Percentiles rank a stretch among this genome's conserved stretches.
phyloP scores from a whole-genome alignment of 306 rosid genomes.

The Cucurbita maxima region DNA sequence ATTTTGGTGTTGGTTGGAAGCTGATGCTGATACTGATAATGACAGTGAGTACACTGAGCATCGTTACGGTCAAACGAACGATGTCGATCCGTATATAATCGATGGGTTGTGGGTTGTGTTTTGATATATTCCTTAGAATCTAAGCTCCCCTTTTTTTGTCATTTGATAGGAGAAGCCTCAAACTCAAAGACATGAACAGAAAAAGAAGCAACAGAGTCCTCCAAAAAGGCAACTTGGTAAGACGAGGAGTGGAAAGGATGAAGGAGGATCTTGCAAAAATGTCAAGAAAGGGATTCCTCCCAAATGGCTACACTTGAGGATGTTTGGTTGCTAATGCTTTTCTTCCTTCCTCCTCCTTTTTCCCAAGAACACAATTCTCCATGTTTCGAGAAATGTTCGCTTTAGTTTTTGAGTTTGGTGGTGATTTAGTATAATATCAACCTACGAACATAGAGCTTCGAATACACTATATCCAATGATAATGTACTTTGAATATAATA shows the following conservation, averaged over 20 bases:
- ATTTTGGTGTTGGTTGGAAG: not conserved
- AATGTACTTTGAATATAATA: too few species aligned
- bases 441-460: too few species aligned
- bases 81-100: not conserved
- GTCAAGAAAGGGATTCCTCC: slow-evolving; percentile 30
- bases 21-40: not conserved
- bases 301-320: slow-evolving; percentile 44
- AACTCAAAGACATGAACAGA: not conserved
- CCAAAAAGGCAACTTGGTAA: slow-evolving; percentile 13
- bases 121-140: not conserved
- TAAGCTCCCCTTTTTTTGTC: not conserved
- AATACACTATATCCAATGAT: too few species aligned
- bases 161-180: not conserved
- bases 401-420: not conserved
- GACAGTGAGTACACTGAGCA: not conserved
- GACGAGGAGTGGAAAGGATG: slow-evolving; percentile 22
- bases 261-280: slow-evolving; percentile 20
- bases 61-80: not conserved
- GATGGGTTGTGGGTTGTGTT: not conserved
- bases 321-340: slow-evolving; percentile 41
- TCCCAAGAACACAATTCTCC: not conserved
- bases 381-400: not conserved
- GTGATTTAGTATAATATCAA: too few species aligned
- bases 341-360: not conserved
- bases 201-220: not conserved